Evolutionary conservation across 345 rosid genomes (phyloP).

Genomic region (Pugionium cornutum): DNA sequence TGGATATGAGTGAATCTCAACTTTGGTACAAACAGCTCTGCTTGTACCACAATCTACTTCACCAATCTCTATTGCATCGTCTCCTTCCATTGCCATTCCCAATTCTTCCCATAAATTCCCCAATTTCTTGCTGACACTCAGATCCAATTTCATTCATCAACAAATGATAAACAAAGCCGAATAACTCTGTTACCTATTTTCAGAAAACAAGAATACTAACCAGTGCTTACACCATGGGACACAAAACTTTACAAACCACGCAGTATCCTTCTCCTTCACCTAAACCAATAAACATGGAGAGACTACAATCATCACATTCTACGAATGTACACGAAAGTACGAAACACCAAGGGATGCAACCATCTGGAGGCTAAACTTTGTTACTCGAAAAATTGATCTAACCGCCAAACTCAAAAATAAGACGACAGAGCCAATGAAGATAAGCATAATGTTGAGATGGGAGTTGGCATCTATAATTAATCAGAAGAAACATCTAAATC

Average conservation of each 20-base stretch:
- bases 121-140: conserved; percentile 73
- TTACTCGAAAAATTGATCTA: too few relatives aligned
- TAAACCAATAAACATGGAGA: conserved; percentile 33
- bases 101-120: conserved; percentile 92
- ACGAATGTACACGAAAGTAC: too few relatives aligned
- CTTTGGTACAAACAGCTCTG: conserved; percentile 80
- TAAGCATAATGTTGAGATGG: too few relatives aligned
- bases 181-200: neutral
- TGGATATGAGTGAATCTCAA: conserved; percentile 90
- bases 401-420: too few relatives aligned
- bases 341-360: too few relatives aligned
- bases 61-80: conserved; percentile 93
- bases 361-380: too few relatives aligned
- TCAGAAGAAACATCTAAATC: neutral
- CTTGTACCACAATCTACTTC: conserved; percentile 85
- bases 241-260: conserved; percentile 95
- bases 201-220: conserved; percentile 45
- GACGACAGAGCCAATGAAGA: too few relatives aligned
- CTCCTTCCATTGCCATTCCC: conserved; percentile 87
- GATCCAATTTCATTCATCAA: conserved; percentile 5
- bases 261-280: conserved; percentile 97
- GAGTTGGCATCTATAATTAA: too few relatives aligned
- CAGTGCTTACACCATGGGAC: conserved; percentile 99
- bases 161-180: conserved; percentile 16
- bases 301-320: neutral